These are phyloP conservation scores for Ilyonectria robusta DNA, from an alignment of 2,329 filamentous ascomycete species.

Conservation along the genomic window DNA sequence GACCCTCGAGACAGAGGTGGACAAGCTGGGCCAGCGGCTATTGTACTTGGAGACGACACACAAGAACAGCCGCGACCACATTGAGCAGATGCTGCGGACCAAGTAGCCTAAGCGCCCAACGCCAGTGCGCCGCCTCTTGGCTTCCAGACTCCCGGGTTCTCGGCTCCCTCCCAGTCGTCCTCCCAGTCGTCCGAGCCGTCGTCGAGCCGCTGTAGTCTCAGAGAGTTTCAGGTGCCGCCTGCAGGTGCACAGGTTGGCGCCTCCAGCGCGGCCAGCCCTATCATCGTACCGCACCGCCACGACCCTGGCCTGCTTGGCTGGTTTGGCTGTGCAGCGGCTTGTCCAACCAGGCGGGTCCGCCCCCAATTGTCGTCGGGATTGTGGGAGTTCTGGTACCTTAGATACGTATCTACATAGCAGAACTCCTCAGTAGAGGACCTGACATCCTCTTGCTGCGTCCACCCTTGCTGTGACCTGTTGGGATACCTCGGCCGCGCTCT, in stretches of 20 bases:
- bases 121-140: background rate
- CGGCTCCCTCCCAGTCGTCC: conserved; percentile 11
- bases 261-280: conserved; percentile 19
- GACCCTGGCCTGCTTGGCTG: background rate
- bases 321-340: conserved; percentile 10
- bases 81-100: conserved; percentile 85
- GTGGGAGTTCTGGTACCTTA: conserved; percentile 3
- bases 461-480: background rate
- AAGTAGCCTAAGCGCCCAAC: conserved; percentile 47
- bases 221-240: conserved; percentile 23
- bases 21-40: conserved; percentile 87
- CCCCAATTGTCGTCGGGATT: conserved; percentile 11
- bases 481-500: background rate
- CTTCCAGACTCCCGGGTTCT: conserved; percentile 5
- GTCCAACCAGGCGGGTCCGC: conserved; percentile 13
- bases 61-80: conserved; percentile 92
- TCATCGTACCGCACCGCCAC: conserved; percentile 1
- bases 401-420: conserved; percentile 2
- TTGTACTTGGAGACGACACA: conserved; percentile 95
- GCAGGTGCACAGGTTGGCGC: conserved; percentile 21
- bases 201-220: conserved; percentile 8
- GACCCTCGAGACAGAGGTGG: conserved; percentile 82
- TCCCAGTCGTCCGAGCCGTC: conserved; percentile 2
- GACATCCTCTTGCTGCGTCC: background rate
- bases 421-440: background rate